phyloP scores from a whole-genome alignment of 306 rosid genomes.

The Vicia faba region DNA sequence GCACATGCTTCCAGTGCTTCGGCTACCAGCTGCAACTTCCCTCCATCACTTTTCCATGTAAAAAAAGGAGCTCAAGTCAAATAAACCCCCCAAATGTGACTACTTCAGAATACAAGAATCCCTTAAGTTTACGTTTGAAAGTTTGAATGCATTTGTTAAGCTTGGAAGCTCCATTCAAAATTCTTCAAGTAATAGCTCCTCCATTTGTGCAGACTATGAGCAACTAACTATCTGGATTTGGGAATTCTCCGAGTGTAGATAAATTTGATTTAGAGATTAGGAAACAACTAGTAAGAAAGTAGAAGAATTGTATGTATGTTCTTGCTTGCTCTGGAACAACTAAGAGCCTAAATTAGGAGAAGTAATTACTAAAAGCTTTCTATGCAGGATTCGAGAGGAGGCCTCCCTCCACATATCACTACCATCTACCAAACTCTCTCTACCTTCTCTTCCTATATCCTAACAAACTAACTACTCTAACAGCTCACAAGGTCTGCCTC shows the following conservation, averaged over 20 bases:
- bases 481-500: not conserved
- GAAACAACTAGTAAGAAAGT: not conserved
- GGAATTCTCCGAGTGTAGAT: not conserved
- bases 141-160: not conserved
- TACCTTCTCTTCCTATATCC: not conserved
- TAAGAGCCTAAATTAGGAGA: not conserved
- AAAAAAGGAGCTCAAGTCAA: not conserved
- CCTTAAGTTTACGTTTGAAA: not conserved
- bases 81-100: not conserved
- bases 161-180: not conserved
- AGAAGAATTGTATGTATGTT: not conserved
- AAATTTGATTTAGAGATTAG: slow-evolving; percentile 8
- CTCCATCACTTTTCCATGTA: not conserved
- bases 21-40: not conserved
- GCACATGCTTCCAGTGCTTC: not conserved
- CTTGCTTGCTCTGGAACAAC: not conserved
- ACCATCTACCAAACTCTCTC: not conserved
- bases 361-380: not conserved
- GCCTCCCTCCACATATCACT: not conserved
- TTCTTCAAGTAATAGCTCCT: not conserved
- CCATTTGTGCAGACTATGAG: not conserved
- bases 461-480: not conserved
- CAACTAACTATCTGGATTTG: not conserved
- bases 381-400: too few species aligned
- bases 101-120: not conserved